Conservation (phyloP, 2,329 filamentous ascomycete species). For the Byssothecium circinans region DNA sequence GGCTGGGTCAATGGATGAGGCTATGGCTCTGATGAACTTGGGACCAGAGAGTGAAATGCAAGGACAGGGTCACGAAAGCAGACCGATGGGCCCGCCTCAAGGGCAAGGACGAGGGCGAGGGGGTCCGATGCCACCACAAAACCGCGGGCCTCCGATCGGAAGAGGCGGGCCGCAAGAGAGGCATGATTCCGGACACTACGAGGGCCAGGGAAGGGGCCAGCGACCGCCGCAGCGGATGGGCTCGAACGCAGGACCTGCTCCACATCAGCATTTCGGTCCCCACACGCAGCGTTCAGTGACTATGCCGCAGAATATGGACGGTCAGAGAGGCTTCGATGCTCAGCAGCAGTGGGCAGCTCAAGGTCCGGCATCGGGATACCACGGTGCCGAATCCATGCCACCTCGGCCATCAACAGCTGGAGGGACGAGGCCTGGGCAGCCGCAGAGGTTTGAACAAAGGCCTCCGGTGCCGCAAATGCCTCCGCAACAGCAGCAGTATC, state of each 20-base stretch:
- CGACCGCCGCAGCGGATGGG: conserved; percentile 29
- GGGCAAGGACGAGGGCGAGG: conserved; percentile 22
- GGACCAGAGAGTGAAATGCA: conserved; percentile 17
- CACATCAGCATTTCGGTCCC: conserved; percentile 32
- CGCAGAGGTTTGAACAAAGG: conserved; percentile 27
- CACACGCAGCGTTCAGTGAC: conserved; percentile 41
- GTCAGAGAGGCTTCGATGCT: conserved; percentile 16
- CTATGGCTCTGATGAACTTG: conserved; percentile 41
- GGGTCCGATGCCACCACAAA: conserved; percentile 26
- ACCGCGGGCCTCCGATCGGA: conserved; percentile 22
- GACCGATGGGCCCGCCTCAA: conserved; percentile 20
- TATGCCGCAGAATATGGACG: conserved; percentile 38
- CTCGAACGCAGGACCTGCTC: conserved; percentile 30
- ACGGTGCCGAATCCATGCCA: conserved; percentile 41
- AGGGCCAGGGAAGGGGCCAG: conserved; percentile 28
- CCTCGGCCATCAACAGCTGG: conserved; percentile 42
- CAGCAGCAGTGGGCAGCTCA: conserved; percentile 40
- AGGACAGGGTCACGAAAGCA: conserved; percentile 8
- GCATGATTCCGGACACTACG: conserved; percentile 41
- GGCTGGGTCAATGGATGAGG: conserved; percentile 32
- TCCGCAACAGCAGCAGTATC: conserved; percentile 22
- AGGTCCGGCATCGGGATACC: conserved; percentile 37
- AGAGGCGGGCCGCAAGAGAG: conserved; percentile 22
- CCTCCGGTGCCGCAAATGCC: conserved; percentile 33
- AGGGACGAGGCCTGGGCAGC: conserved; percentile 24